phyloP scores from a whole-genome alignment of 805 yeast species.

The Sporopachydermia lactativora region DNA sequence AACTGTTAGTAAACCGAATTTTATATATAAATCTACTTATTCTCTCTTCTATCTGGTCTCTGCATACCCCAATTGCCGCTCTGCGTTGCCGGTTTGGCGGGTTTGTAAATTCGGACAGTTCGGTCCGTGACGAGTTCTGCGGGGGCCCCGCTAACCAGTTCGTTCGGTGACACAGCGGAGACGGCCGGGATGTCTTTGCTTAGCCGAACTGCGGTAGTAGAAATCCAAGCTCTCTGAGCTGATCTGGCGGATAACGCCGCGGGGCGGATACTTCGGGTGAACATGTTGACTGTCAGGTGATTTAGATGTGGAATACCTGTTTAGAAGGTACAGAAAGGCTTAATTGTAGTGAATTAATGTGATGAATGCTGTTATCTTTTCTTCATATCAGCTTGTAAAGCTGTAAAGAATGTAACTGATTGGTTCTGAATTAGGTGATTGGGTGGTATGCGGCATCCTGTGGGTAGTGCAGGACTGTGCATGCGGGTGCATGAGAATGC shows the following conservation, averaged over 20 bases:
- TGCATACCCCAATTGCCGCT: slow-evolving; percentile 32
- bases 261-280: background rate
- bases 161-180: slow-evolving; percentile 27
- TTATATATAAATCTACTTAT: background rate
- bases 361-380: no score
- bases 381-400: no score
- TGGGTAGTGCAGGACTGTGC: no score
- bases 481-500: no score
- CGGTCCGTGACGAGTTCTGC: slow-evolving; percentile 42
- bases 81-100: slow-evolving; percentile 72
- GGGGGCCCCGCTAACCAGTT: slow-evolving; percentile 69
- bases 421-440: no score
- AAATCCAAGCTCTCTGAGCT: background rate
- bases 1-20: background rate
- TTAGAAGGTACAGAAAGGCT: no score
- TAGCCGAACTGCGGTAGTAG: background rate
- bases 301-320: no score
- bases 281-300: background rate
- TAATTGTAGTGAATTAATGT: no score
- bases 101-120: slow-evolving; percentile 63
- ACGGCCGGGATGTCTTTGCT: background rate
- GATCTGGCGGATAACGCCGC: background rate
- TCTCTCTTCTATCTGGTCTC: background rate
- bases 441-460: no score
- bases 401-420: background rate